Evolutionary conservation across 805 yeast genomes (phyloP), one percentile per base, ranked within the genome.

Genomic region (Nakazawaea sp.): DNA sequence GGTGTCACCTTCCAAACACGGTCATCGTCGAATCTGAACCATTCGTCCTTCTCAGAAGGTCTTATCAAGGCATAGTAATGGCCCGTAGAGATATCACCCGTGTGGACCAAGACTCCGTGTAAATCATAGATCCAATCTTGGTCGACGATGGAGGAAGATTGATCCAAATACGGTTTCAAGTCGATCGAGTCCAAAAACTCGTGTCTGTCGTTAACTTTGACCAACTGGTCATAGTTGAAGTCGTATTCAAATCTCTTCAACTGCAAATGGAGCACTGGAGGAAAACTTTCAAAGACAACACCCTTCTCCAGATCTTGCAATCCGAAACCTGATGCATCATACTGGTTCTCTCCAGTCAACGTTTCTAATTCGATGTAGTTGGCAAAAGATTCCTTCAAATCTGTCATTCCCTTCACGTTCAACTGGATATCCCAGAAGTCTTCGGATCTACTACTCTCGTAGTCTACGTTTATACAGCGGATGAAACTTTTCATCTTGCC

Each of bases 361-460:
- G 85, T 68, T 61, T 92, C 99, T 21, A 81, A 79, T 47, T 87
- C 94, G 38, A 89, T 77, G 55, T 92, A 92, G 55, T 88, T 85
- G 35, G 76, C 72, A 58, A 92, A 92, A 0, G 96, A 80, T 36
- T 78, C 80, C 38, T 74, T 64, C 33, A 92, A 68, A 49, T 79
- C 77, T 36, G 66, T 68, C 66, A 88, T 70, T 25, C 88, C 82
- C 53, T 86, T 87, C 18, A 92, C 99, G 51, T 92, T 92, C 43
- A 92, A 66, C 59, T 92, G 98, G 43, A 92, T 84, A 64, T 92
- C 98, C 99, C 99, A 92, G 53, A 84, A 92, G 53, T 92, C 97
- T 58, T 92, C 99, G 3, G 71, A 75, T 43, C 97, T 72, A 3
- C 95, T 77, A 27, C 95, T 82, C 61, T 92, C 97, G 56, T 86